Base-by-base conservation (phyloP, 257 asterid genomes). In the Petunia axillaris region DNA sequence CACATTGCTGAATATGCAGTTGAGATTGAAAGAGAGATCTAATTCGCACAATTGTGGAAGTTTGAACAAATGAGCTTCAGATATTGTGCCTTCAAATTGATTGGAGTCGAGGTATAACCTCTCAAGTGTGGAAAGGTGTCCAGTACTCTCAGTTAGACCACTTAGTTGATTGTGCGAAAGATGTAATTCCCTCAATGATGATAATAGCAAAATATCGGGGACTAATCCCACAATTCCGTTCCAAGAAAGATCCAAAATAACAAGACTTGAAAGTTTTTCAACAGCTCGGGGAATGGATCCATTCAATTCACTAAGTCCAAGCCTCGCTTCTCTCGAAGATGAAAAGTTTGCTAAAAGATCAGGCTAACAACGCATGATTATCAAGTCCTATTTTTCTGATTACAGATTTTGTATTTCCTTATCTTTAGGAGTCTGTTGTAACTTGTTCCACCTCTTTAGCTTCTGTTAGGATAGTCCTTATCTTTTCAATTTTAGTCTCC, bases 61-160 rank as follows among this genome's bases (percentile, higher is more conserved):
- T 3, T 80, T 64, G 39, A 2, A 13, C 2, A 79, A 15, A 38
- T 83, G 86, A 50, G 66, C 10, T 11, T 63, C 81, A 11, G 86
- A 53, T 3, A 79, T 53, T 64, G n/a, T 14, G 52, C 82, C 87
- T 65, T 77, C 83, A 40, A 86, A 79, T 10, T 43, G 76, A 78
- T 84, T 84, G 46, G 80, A 81, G 39, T 46, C 76, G 48, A 86
- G 84, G 74, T 79, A 53, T 25, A 86, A 7, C n/a, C 1, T 8
- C 37, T 52, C 75, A 16, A 83, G 70, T 58, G 62, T 80, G 41
- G 79, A 80, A 59, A 77, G 76, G 43, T 2, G 3, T 37, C 83
- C 82, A 1, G 78, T 76, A 25, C 60, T 84, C 77, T 66, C 71
- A 0, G 76, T 67, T 43, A 62, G 40, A 25, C 85, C 85, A 58